Evolutionary conservation across 2,329 filamentous ascomycete species (phyloP).

Genomic region (Pseudocercospora vitis): DNA sequence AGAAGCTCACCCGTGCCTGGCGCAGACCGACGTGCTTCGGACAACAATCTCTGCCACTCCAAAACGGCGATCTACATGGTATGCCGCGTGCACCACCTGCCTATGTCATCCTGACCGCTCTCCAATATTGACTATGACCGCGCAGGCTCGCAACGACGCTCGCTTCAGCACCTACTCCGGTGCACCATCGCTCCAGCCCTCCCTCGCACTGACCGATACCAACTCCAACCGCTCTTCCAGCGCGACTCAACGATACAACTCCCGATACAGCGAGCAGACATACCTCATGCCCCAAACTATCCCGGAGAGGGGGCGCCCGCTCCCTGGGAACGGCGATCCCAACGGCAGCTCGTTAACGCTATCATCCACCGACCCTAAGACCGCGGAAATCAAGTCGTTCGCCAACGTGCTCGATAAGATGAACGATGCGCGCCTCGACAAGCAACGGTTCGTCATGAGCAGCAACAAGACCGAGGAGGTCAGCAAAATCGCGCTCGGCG

Average conservation of each 20-base stretch:
- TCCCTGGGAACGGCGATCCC: constrained; percentile 24
- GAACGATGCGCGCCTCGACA: constrained; percentile 80
- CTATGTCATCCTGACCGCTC: background rate
- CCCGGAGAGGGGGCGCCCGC: constrained; percentile 22
- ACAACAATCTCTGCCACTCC: background rate
- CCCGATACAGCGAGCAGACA: constrained; percentile 28
- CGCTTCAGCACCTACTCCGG: constrained; percentile 54
- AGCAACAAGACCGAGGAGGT: constrained; percentile 79
- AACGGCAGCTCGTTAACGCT: constrained; percentile 34
- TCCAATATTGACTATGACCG: constrained; percentile 11
- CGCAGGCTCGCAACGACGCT: constrained; percentile 34
- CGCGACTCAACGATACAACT: constrained; percentile 21
- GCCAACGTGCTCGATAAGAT: constrained; percentile 80
- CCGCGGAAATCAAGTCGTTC: constrained; percentile 70
- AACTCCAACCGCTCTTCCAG: constrained; percentile 32
- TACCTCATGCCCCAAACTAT: constrained; percentile 24
- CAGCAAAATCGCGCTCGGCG: constrained; percentile 82
- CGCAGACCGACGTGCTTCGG: background rate
- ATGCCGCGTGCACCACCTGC: constrained; percentile 5
- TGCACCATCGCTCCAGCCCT: constrained; percentile 52
- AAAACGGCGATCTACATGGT: constrained; percentile 14
- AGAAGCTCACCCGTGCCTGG: background rate
- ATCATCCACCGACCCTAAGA: constrained; percentile 49
- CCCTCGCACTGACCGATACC: constrained; percentile 47
- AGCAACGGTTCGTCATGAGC: constrained; percentile 77